Conservation (phyloP, 768 basidiomycete species). For the Lactarius hatsudake region DNA sequence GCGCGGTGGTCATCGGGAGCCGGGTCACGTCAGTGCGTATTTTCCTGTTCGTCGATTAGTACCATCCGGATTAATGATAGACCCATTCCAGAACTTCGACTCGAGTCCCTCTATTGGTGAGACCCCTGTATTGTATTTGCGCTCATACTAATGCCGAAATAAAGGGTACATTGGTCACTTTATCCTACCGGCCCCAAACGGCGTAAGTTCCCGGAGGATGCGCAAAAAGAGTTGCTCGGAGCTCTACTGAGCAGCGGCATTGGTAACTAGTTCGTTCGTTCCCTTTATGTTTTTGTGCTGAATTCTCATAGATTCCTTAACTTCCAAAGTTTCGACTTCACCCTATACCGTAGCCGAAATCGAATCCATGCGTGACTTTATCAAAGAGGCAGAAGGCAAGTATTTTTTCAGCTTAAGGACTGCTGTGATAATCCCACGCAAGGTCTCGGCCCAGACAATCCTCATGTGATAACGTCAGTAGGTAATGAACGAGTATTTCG, state of each 20-base stretch:
- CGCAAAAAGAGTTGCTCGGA: neutral
- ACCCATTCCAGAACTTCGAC: neutral
- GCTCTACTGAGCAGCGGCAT: conserved; percentile 13
- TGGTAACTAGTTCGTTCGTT: conserved; percentile 1
- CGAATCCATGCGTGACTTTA: conserved; percentile 6
- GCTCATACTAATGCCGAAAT: neutral
- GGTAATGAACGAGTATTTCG: neutral
- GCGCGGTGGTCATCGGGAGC: neutral
- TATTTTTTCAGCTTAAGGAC: neutral
- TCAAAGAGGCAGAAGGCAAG: conserved; percentile 4
- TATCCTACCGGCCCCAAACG: too few relatives aligned
- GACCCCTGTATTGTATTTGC: neutral
- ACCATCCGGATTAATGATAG: neutral
- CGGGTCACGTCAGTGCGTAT: conserved; percentile 15
- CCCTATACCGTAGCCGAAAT: conserved; percentile 12
- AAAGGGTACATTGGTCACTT: conserved; percentile 24
- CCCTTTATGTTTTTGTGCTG: neutral
- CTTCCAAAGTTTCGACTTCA: conserved; percentile 15
- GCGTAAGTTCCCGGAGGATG: neutral
- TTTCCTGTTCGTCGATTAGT: neutral
- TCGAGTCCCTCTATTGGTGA: conserved; percentile 20
- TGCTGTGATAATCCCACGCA: neutral
- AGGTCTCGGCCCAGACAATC: neutral
- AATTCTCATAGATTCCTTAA: conserved; percentile 9
- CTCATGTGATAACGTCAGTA: neutral